phyloP scores from a whole-genome alignment of 768 basidiomycete species.

The Psilocybe subaeruginosa region DNA sequence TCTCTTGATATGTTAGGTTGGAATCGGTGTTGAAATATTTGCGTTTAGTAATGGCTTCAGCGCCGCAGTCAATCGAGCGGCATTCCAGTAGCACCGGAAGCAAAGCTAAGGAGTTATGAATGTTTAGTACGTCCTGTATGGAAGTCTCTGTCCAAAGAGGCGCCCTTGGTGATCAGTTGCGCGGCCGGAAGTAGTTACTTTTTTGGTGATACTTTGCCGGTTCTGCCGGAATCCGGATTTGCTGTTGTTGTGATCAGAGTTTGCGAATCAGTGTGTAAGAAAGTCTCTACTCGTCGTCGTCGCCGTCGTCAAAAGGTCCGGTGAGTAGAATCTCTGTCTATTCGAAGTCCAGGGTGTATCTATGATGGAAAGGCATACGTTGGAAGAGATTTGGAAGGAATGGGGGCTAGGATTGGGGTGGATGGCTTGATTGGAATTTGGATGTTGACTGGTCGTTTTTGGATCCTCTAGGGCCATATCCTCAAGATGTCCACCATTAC shows the following conservation, averaged over 20 bases:
- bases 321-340: constrained; percentile 56
- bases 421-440: constrained; percentile 47
- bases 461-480: constrained; percentile 33
- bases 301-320: constrained; percentile 66
- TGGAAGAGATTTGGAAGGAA: constrained; percentile 25
- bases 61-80: neutral
- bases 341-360: constrained; percentile 26
- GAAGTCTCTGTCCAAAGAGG: constrained; percentile 1
- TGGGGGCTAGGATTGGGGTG: constrained; percentile 46
- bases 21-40: neutral
- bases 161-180: neutral
- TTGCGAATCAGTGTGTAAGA: constrained; percentile 32
- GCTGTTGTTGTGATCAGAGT: constrained; percentile 36
- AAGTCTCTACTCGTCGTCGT: constrained; percentile 40
- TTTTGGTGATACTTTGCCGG: constrained; percentile 4
- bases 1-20: neutral
- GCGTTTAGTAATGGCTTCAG: neutral
- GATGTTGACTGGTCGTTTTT: constrained; percentile 50
- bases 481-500: constrained; percentile 74
- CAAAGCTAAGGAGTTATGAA: neutral
- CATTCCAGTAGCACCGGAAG: neutral
- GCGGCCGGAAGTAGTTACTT: neutral
- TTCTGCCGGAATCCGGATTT: constrained; percentile 23
- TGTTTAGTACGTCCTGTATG: neutral
- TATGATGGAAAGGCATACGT: constrained; percentile 25